Evolutionary conservation across 1,139 yeast genomes (phyloP), one percentile per base, ranked within the genome.

Genomic region (Magnusiomyces paraingens): DNA sequence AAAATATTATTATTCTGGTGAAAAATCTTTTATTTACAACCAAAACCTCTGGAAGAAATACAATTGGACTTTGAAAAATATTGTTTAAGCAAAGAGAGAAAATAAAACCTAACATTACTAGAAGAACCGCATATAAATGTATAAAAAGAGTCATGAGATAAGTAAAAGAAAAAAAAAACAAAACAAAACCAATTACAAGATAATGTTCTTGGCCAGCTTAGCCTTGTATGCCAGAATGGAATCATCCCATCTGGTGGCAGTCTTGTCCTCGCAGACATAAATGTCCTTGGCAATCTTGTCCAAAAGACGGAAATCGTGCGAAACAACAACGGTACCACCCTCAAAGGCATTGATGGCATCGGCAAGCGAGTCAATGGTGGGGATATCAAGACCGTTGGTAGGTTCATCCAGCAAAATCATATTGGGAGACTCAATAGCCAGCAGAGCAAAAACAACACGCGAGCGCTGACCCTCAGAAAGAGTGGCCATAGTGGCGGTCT

Each of bases 391-490:
- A 81, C 98, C 99, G 81, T 93, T 93, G 64, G 99, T 93, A 81
- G 99, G 99, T 84, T 94, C 99, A 78, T 93, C 99, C 76, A 93
- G 80, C 70, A 93, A 78, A 66, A 93, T 79, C 74, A 93, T 88
- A 75, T 93, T 93, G 68, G 99, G 99, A 61, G 86, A 79, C 75
- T 93, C 98, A 64, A 93, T 80, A 50, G 99, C 99, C 67, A 93
- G 80, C 64, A 93, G 78, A 20, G 99, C 99, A 69, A 93, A 94
- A 58, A 93, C 99, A 62, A 93, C 99, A 76, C 99, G 86, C 60
- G 98, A 90, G 79, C 98, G 86, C 80, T 93, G 98, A 72, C 99
- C 99, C 78, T 93, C 99, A 18, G 98, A 90, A 62, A 94, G 77
- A 21, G 99, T 93, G 62, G 96, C 98, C 97, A 93, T 94, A 72